Percentiles rank a stretch among this genome's conserved stretches.
Evolutionary conservation across 2,329 filamentous ascomycete genomes (phyloP).

Genomic region (Aspergillus sp.): DNA sequence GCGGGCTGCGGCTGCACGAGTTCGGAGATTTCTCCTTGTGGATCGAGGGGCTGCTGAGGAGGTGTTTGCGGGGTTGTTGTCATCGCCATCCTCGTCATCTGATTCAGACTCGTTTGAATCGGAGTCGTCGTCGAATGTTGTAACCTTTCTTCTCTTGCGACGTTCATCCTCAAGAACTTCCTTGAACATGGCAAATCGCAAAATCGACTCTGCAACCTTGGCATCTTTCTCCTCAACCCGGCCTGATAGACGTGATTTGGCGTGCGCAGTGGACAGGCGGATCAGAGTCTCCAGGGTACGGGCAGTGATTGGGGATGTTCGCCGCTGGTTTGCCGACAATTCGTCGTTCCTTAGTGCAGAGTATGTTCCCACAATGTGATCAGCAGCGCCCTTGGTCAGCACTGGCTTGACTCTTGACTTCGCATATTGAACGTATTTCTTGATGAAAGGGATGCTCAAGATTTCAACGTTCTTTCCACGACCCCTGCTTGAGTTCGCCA

Average conservation of each 20-base stretch:
- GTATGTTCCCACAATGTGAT: slow-evolving; percentile 89
- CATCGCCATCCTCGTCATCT: slow-evolving; percentile 37
- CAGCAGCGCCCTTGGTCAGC: slow-evolving; percentile 86
- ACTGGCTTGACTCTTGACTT: slow-evolving; percentile 90
- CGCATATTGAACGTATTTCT: slow-evolving; percentile 99
- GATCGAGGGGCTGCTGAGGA: slow-evolving; percentile 38
- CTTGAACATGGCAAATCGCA: slow-evolving; percentile 96
- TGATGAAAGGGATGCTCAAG: slow-evolving; percentile 95
- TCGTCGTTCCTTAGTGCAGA: slow-evolving; percentile 94
- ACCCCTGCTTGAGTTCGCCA: slow-evolving; percentile 77
- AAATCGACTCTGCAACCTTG: slow-evolving; percentile 81
- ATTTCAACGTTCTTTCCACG: slow-evolving; percentile 80
- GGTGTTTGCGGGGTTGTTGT: slow-evolving; percentile 29
- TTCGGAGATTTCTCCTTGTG: slow-evolving; percentile 38
- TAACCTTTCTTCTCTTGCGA: slow-evolving; percentile 80
- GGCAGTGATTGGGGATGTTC: slow-evolving; percentile 93
- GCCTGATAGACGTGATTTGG: slow-evolving; percentile 86
- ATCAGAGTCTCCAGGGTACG: slow-evolving; percentile 98
- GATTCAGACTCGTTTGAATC: slow-evolving; percentile 47
- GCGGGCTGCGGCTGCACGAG: slow-evolving; percentile 40
- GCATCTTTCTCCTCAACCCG: slow-evolving; percentile 90
- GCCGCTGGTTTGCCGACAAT: slow-evolving; percentile 88
- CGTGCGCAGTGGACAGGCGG: slow-evolving; percentile 93
- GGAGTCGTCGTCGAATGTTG: slow-evolving; percentile 66
- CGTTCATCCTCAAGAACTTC: slow-evolving; percentile 82